Conservation (phyloP, 495 filamentous ascomycete species). For the Friedmanniomyces endolithicus region DNA sequence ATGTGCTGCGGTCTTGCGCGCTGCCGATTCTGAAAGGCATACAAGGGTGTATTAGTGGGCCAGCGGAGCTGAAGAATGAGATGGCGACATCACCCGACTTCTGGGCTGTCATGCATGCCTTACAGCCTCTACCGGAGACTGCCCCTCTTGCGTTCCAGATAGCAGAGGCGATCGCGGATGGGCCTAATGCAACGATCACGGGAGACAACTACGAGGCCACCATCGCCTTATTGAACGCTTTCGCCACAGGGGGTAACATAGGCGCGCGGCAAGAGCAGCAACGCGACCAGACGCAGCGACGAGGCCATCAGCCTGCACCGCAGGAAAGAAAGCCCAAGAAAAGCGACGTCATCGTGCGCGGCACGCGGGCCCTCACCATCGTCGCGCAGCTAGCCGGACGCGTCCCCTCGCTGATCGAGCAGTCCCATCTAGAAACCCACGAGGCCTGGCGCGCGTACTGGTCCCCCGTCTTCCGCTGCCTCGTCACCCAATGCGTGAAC, state of each 20-base stretch:
- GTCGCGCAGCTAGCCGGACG: constrained; percentile 68
- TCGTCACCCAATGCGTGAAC: constrained; percentile 85
- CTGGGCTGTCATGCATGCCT: constrained; percentile 76
- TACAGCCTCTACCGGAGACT: constrained; percentile 54
- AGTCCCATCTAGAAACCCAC: constrained; percentile 69
- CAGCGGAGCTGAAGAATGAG: constrained; percentile 69
- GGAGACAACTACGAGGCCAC: constrained; percentile 90
- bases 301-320: constrained; percentile 1
- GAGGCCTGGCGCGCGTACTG: constrained; percentile 95
- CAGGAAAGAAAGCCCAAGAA: constrained; percentile 36
- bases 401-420: constrained; percentile 73
- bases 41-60: constrained; percentile 60
- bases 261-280: constrained; percentile 71
- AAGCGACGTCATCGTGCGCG: constrained; percentile 63
- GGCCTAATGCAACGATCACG: constrained; percentile 59
- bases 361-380: constrained; percentile 64
- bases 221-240: constrained; percentile 73
- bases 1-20: constrained; percentile 62
- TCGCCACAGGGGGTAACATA: constrained; percentile 71
- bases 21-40: constrained; percentile 65
- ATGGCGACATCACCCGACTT: constrained; percentile 95
- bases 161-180: constrained; percentile 55
- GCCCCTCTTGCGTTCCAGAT: constrained; percentile 73
- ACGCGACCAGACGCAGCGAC: constrained; percentile 43
- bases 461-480: constrained; percentile 81